Evolutionary conservation across 2,329 filamentous ascomycete genomes (phyloP).

Genomic region (Colletotrichum acutatum): DNA sequence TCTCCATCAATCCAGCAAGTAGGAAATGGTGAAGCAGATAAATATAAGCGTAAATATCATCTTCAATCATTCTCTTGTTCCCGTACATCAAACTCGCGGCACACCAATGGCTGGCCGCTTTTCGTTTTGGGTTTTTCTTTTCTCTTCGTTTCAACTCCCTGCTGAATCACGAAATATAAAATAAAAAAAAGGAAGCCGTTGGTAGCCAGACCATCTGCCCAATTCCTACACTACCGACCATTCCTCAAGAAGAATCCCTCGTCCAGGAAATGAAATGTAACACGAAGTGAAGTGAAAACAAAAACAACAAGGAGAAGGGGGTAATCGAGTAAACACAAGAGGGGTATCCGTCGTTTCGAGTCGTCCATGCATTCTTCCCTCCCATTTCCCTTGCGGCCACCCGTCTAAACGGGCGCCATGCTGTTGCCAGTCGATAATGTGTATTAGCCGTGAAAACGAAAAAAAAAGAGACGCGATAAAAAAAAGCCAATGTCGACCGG

Average conservation of each 20-base stretch:
- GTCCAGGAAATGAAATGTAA: slow-evolving; percentile 18
- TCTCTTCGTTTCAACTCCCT: slow-evolving; percentile 38
- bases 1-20: slow-evolving; percentile 45
- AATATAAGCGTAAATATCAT: slow-evolving; percentile 31
- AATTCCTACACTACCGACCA: slow-evolving; percentile 7
- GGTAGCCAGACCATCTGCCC: slow-evolving; percentile 35
- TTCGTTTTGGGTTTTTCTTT: slow-evolving; percentile 37
- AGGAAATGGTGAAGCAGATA: slow-evolving; percentile 9
- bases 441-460: slow-evolving; percentile 42
- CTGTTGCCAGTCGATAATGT: slow-evolving; percentile 53
- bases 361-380: slow-evolving; percentile 57
- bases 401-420: slow-evolving; percentile 43
- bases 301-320: slow-evolving; percentile 34
- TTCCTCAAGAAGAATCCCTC: slow-evolving; percentile 26
- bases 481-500: slow-evolving; percentile 14
- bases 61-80: slow-evolving; percentile 40
- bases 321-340: slow-evolving; percentile 39
- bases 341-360: slow-evolving; percentile 57
- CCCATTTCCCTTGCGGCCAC: slow-evolving; percentile 42
- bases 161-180: slow-evolving; percentile 21
- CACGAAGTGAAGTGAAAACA: slow-evolving; percentile 31
- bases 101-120: slow-evolving; percentile 24
- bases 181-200: slow-evolving; percentile 32
- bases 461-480: slow-evolving; percentile 26
- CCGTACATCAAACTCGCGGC: slow-evolving; percentile 29